phyloP scores from a whole-genome alignment of 2,329 filamentous ascomycete species.

The Periconia sp. region DNA sequence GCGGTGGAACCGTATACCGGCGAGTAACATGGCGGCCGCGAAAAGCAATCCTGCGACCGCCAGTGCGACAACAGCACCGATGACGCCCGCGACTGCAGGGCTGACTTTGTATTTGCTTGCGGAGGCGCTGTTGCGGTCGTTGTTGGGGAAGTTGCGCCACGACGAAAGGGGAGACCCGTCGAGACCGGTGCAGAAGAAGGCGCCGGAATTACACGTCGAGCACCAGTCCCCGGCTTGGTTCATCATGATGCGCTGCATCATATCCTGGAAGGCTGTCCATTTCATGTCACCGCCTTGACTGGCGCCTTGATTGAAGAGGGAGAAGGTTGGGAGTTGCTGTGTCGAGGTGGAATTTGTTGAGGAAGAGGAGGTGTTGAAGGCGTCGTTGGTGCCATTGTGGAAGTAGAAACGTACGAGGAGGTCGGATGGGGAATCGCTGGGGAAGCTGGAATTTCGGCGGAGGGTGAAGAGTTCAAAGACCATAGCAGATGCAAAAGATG shows the following conservation, averaged over 20 bases:
- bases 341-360: conserved; percentile 3
- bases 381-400: conserved; percentile 56
- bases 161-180: conserved; percentile 14
- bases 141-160: conserved; percentile 7
- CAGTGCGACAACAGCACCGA: conserved; percentile 58
- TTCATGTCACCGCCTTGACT: conserved; percentile 44
- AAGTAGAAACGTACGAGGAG: conserved; percentile 60
- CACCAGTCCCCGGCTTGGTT: conserved; percentile 57
- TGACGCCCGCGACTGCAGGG: conserved; percentile 56
- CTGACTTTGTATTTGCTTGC: conserved; percentile 24
- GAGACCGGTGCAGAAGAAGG: conserved; percentile 55
- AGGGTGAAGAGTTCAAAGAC: conserved; percentile 51
- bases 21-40: conserved; percentile 46
- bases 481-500: conserved; percentile 35
- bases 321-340: conserved; percentile 44
- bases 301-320: conserved; percentile 54
- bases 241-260: conserved; percentile 49
- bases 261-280: conserved; percentile 54
- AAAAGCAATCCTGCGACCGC: conserved; percentile 48
- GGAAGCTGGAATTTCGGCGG: conserved; percentile 38
- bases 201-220: conserved; percentile 46
- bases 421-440: conserved; percentile 37
- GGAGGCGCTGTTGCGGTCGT: background rate
- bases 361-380: conserved; percentile 22
- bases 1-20: conserved; percentile 50